Evolutionary conservation across 139 green algal species (phyloP).

Genomic region (Coelastrella sp.): DNA sequence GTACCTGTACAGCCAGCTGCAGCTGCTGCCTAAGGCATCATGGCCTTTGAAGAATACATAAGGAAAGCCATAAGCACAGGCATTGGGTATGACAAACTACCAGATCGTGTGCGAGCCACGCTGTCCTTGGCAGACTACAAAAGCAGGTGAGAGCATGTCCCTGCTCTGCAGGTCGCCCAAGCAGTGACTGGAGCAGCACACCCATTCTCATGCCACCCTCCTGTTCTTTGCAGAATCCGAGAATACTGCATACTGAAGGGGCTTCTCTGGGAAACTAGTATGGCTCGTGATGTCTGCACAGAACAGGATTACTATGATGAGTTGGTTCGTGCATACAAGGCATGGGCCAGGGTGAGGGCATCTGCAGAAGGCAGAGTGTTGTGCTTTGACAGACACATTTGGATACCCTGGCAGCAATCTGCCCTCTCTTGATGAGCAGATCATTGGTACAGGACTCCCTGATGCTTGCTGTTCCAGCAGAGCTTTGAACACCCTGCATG

Average conservation of each 20-base stretch:
- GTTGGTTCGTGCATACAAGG: constrained; percentile 76
- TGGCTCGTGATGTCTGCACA: constrained; percentile 69
- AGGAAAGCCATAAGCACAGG: constrained; percentile 63
- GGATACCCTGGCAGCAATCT: too few species aligned
- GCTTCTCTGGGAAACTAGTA: constrained; percentile 71
- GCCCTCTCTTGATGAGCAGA: too few species aligned
- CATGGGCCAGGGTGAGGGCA: constrained; percentile 71
- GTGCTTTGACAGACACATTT: background rate
- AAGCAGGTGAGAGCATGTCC: constrained; percentile 42
- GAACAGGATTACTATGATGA: constrained; percentile 96
- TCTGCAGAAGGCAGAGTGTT: background rate
- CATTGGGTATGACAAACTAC: constrained; percentile 80
- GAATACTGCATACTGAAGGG: constrained; percentile 85
- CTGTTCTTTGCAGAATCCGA: constrained; percentile 74
- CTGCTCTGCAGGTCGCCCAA: constrained; percentile 53
- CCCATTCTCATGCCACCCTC: background rate
- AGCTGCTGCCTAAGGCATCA: background rate
- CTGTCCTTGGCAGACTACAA: constrained; percentile 66
- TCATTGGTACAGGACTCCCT: too few species aligned
- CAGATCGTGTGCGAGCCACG: constrained; percentile 58
- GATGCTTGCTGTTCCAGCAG: too few species aligned
- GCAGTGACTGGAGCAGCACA: background rate
- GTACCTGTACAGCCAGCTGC: background rate
- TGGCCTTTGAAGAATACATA: constrained; percentile 63
- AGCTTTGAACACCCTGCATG: too few species aligned